These are phyloP conservation scores for Gryganskiella cystojenkinii DNA, from an alignment of 192 early-diverging fungal genomes.

Conservation along the genomic window DNA sequence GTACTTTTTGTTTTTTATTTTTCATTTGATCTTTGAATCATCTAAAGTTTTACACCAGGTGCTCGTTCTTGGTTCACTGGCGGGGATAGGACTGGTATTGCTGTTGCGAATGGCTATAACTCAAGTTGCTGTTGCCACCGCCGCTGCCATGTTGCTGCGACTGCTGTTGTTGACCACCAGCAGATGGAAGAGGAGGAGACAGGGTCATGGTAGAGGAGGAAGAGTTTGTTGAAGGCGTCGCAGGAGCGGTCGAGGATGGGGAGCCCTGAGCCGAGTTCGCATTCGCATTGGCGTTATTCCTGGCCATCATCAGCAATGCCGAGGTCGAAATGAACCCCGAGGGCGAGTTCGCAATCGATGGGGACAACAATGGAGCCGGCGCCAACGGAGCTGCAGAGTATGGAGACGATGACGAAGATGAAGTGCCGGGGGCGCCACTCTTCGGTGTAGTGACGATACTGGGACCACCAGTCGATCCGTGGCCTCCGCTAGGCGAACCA, in stretches of 20 bases:
- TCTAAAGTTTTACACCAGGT: too few relatives aligned
- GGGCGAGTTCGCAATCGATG: conserved; percentile 24
- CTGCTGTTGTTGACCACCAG: too few relatives aligned
- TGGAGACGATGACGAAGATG: too few relatives aligned
- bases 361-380: conserved; percentile 33
- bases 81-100: too few relatives aligned
- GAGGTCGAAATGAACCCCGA: conserved; percentile 43
- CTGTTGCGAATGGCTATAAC: too few relatives aligned
- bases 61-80: too few relatives aligned
- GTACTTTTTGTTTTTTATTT: too few relatives aligned
- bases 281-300: conserved; percentile 5
- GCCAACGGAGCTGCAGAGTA: conserved; percentile 22
- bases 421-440: too few relatives aligned
- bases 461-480: not conserved
- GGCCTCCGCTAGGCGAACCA: not conserved
- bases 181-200: too few relatives aligned
- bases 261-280: not conserved
- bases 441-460: conserved; percentile 2
- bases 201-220: not conserved
- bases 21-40: too few relatives aligned
- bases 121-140: too few relatives aligned
- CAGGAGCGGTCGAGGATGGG: not conserved
- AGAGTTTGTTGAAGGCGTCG: not conserved
- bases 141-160: too few relatives aligned
- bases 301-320: conserved; percentile 36